Evolutionary conservation across 2,329 filamentous ascomycete species (phyloP), one percentile per base, ranked within the genome.

Genomic region (Diaporthe sp.): DNA sequence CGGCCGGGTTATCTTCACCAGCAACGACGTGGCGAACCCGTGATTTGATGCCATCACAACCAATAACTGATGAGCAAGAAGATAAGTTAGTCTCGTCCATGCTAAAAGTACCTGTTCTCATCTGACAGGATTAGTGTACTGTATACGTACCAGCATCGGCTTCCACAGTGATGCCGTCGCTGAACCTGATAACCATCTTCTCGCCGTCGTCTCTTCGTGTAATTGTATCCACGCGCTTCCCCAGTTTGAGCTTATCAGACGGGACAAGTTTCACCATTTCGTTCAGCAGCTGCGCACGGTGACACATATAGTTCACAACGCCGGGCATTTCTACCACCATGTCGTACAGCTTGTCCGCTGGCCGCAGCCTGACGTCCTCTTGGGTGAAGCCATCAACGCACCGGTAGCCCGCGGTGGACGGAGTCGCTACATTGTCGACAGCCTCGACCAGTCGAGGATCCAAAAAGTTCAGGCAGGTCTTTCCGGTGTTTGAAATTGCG

Each of bases 21-120:
- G 91, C 81, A 12, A 92, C 80, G 9, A 88, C 78, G 39, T 86
- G 79, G 1, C 90, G 81, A 1, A 88, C 85, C 22, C 83, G 82
- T 12, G 88, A 90, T 79, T 92, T 92, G 78, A 93, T 92, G 0
- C 92, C 92, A 79, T 93, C 92, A 76, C 90, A 92, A 0, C 90
- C 91, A 59, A 93, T 82, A 0, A 92, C 12, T 35, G 44, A 13
- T 22, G 47, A 25, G 6, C 47, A 51, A 6, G 17, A 51, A 19
- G 47, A 25, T 17, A 8, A 7, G 7, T 7, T 17, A 25, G 47
- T 8, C 6, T 19, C 25, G 47, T 22, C 19, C 7, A 51, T 22
- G 7, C 7, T 22, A 51, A 25, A 51, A 25, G 19, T 17, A 19
- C 7, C 17, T 7, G 17, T 51, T 22, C 17, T 8, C 7, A 19